Evolutionary conservation across 2,329 filamentous ascomycete species (phyloP).

Genomic region (Aspergillus sp.): DNA sequence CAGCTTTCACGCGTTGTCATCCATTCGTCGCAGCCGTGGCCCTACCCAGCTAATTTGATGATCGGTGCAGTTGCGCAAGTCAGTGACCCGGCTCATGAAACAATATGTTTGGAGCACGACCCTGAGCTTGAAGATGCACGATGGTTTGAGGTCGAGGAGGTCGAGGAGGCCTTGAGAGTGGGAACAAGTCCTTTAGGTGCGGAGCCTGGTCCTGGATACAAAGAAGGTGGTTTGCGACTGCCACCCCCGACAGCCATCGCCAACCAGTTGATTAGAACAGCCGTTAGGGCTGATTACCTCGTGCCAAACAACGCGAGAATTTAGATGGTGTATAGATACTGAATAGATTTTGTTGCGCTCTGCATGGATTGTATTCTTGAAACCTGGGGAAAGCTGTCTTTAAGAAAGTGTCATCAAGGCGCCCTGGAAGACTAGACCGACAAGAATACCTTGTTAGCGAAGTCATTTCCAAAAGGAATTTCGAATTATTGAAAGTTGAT

Average conservation of each 20-base stretch:
- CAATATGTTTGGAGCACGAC: constrained; percentile 76
- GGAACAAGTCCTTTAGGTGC: constrained; percentile 65
- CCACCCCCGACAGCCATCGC: constrained; percentile 88
- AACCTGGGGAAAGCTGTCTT: no score
- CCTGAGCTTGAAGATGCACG: constrained; percentile 83
- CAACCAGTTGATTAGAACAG: constrained; percentile 75
- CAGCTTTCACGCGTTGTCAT: constrained; percentile 69
- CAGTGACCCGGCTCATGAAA: constrained; percentile 70
- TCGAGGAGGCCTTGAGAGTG: constrained; percentile 63
- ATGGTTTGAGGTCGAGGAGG: constrained; percentile 80
- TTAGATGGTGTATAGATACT: neutral
- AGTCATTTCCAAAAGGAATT: no score
- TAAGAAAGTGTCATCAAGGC: no score
- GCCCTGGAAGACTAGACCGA: no score
- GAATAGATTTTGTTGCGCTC: neutral
- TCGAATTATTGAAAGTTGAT: no score
- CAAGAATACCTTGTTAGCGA: no score
- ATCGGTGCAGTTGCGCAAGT: constrained; percentile 78
- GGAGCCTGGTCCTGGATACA: constrained; percentile 58
- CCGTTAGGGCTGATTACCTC: constrained; percentile 62
- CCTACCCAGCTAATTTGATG: constrained; percentile 78
- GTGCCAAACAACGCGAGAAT: neutral
- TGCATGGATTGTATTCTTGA: neutral
- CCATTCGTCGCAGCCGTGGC: constrained; percentile 81
- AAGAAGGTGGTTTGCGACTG: constrained; percentile 69